Percentiles rank a stretch among this genome's conserved stretches.
Evolutionary conservation across 331 rosid genomes (phyloP).

Genomic region (Quercus tomentella): DNA sequence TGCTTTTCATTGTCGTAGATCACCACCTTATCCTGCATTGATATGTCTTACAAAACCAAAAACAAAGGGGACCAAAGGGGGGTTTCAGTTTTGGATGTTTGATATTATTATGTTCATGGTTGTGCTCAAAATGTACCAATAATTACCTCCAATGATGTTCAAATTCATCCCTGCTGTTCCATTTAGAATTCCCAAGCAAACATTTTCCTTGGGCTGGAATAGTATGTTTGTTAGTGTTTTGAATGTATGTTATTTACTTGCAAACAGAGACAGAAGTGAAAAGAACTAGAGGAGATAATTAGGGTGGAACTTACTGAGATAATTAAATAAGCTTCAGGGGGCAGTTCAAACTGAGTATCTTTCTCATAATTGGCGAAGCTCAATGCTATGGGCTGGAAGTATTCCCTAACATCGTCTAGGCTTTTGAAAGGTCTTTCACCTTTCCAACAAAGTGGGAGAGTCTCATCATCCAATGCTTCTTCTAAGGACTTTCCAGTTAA

Average conservation of each 20-base stretch:
- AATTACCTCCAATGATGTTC: constrained; percentile 82
- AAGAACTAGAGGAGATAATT: background rate
- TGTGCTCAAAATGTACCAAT: background rate
- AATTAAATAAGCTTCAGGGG: constrained; percentile 79
- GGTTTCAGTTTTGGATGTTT: no score
- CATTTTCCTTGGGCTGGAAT: constrained; percentile 69
- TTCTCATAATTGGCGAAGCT: constrained; percentile 43
- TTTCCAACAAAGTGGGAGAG: constrained; percentile 74
- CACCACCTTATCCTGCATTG: constrained; percentile 84
- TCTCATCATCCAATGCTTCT: constrained; percentile 58
- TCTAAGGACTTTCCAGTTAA: constrained; percentile 38
- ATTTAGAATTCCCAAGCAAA: constrained; percentile 87
- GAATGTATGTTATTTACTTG: background rate
- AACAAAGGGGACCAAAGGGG: no score
- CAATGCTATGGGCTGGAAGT: constrained; percentile 72
- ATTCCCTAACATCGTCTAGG: constrained; percentile 59
- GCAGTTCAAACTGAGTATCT: constrained; percentile 54
- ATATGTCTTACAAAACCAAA: constrained; percentile 48
- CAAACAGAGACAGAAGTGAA: background rate
- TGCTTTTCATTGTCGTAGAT: constrained; percentile 76
- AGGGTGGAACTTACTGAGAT: constrained; percentile 50
- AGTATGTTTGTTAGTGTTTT: background rate
- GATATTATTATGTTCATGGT: no score
- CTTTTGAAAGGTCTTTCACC: constrained; percentile 66
- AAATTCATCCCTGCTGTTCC: constrained; percentile 64